Base-by-base conservation (phyloP, 2,329 filamentous ascomycete genomes). In the Phialemonium atrogriseum region DNA sequence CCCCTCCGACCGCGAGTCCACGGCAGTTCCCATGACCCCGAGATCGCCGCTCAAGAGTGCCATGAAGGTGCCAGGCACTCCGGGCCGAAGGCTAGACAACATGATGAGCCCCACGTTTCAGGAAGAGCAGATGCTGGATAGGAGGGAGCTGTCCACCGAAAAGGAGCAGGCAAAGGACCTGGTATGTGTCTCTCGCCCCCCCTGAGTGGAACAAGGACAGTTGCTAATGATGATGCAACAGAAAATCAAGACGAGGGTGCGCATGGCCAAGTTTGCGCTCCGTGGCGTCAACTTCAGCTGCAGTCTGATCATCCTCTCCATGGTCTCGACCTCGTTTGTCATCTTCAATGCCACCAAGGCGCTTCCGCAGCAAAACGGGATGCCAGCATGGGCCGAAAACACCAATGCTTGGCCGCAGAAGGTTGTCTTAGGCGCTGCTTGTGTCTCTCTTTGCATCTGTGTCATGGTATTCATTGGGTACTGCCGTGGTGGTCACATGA, bases 251-350 rank as follows among this genome's bases (percentile, higher is more conserved):
- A 80, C 80, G 21, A 77, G 86, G 45, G 88, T 96, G 20, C 79
- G 91, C 27, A 70, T 96, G 59, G 91, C 89, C 46, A 98, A 98
- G 66, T 80, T 96, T 48, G 76, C 94, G 40, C 78, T 98, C n/a
- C 82, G 91, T 43, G 82, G 86, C 35, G 84, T 96, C 62, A 95
- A 89, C 70, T 96, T 98, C 59, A 87, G 85, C 58, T 98, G 91
- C 68, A 89, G 84, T 56, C 70, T 96, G 38, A 95, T 98, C 54
- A 85, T 98, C 43, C 73, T 98, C 36, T 70, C 87, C 40, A 89
- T 98, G 75, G 66, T 98, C 33, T 79, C 83, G 10, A 75, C 85
- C n/a, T 86, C 85, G 4, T 84, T 98, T 51, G 66, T 78, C 45
- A 88, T 98, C 57, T 98, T 98, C 75, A 86, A 91, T 56, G 74